Conservation (phyloP, 1,139 yeast species). For the Tardiomyces depauwii region DNA sequence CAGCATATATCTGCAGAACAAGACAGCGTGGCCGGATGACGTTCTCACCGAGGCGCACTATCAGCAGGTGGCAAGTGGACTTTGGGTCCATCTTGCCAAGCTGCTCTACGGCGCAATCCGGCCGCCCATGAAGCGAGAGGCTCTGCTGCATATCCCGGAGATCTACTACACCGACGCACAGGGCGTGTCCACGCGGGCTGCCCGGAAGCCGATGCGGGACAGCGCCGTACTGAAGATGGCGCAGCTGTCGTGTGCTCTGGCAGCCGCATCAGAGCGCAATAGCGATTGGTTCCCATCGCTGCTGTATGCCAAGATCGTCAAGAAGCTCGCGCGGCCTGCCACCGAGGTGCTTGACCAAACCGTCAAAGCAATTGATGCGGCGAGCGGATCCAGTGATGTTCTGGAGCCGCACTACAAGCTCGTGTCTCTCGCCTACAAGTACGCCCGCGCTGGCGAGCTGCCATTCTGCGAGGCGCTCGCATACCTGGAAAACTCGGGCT, state of each 20-base stretch:
- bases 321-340: conserved; percentile 29
- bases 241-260: conserved; percentile 16
- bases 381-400: conserved; percentile 15
- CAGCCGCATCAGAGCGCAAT: conserved; percentile 23
- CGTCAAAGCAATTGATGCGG: conserved; percentile 11
- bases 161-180: conserved; percentile 18
- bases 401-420: conserved; percentile 68
- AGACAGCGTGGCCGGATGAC: background rate
- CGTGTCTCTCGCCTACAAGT: conserved; percentile 50
- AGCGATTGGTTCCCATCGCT: conserved; percentile 55
- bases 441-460: conserved; percentile 27
- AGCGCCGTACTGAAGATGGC: conserved; percentile 16
- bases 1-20: conserved; percentile 31
- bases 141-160: conserved; percentile 17
- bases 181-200: conserved; percentile 16
- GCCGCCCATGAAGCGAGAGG: conserved; percentile 48
- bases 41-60: conserved; percentile 10
- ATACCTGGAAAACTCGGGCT: background rate
- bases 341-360: conserved; percentile 15
- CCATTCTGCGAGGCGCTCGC: background rate
- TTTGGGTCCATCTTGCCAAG: conserved; percentile 50
- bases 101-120: conserved; percentile 48
- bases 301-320: conserved; percentile 49
- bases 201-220: conserved; percentile 17
- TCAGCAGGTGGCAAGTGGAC: conserved; percentile 31